phyloP scores from a whole-genome alignment of 179 eudicot genomes.

The Pouteria campechiana region DNA sequence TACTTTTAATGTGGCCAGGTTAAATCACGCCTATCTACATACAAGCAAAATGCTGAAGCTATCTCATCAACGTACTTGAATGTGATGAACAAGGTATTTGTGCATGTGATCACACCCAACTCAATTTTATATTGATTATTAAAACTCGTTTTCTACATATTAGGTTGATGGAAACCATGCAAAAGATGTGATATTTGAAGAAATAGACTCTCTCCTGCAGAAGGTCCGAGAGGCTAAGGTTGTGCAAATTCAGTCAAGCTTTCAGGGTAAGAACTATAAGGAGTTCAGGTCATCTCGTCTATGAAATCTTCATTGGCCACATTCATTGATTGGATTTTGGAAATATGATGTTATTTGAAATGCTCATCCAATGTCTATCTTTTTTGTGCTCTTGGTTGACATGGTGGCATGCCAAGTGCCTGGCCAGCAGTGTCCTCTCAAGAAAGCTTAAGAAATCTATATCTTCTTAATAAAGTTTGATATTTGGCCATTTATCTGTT shows the following conservation, averaged over 20 bases:
- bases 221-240: constrained; percentile 38
- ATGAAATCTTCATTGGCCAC: too few relatives aligned
- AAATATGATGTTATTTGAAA: too few relatives aligned
- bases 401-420: too few relatives aligned
- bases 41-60: constrained; percentile 75
- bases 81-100: constrained; percentile 53
- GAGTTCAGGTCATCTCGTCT: too few relatives aligned
- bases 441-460: too few relatives aligned
- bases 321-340: too few relatives aligned
- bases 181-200: constrained; percentile 59
- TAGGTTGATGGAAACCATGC: constrained; percentile 84
- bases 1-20: constrained; percentile 33
- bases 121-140: neutral
- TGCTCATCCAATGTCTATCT: too few relatives aligned
- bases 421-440: too few relatives aligned
- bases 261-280: constrained; percentile 4
- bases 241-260: constrained; percentile 30
- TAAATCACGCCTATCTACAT: constrained; percentile 66
- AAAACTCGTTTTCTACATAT: neutral
- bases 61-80: constrained; percentile 44
- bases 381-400: too few relatives aligned
- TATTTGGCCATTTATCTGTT: too few relatives aligned
- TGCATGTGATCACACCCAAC: neutral
- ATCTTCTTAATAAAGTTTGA: too few relatives aligned
- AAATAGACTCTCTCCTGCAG: constrained; percentile 40